phyloP scores from a whole-genome alignment of 768 basidiomycete species.

The Baorangia bicolor region DNA sequence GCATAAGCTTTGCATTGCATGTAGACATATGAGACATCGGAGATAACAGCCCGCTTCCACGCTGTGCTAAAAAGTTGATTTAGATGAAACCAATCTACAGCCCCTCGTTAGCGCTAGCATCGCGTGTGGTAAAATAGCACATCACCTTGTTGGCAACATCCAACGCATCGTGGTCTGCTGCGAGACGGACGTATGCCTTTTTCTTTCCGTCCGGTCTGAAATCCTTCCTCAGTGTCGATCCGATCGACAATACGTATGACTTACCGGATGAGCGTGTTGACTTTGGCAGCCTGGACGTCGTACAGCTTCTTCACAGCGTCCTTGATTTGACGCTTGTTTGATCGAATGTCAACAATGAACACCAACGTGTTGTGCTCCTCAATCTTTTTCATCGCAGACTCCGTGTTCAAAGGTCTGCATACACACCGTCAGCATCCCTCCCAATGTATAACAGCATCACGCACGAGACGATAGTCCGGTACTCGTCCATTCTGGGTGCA shows the following conservation, averaged over 20 bases:
- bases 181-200: conserved; percentile 97
- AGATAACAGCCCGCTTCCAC: neutral
- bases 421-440: neutral
- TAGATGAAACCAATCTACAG: conserved; percentile 91
- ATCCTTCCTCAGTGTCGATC: neutral
- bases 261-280: conserved; percentile 98
- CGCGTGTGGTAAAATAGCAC: neutral
- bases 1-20: conserved; percentile 10
- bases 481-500: conserved; percentile 94
- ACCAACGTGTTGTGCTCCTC: conserved; percentile 99
- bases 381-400: conserved; percentile 99
- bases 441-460: too few species aligned
- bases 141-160: conserved; percentile 96
- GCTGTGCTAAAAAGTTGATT: conserved; percentile 16
- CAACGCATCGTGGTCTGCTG: conserved; percentile 93
- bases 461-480: conserved; percentile 88
- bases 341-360: conserved; percentile 91
- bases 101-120: conserved; percentile 1
- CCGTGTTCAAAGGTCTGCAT: conserved; percentile 82
- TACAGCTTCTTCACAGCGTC: conserved; percentile 99
- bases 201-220: conserved; percentile 94
- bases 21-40: conserved; percentile 6
- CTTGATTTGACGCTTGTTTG: conserved; percentile 99
- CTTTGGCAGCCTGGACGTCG: conserved; percentile 92
- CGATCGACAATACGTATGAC: conserved; percentile 22